Evolutionary conservation across 2,329 filamentous ascomycete genomes (phyloP), one percentile per base, ranked within the genome.

Genomic region (Hypoxylon sp.): DNA sequence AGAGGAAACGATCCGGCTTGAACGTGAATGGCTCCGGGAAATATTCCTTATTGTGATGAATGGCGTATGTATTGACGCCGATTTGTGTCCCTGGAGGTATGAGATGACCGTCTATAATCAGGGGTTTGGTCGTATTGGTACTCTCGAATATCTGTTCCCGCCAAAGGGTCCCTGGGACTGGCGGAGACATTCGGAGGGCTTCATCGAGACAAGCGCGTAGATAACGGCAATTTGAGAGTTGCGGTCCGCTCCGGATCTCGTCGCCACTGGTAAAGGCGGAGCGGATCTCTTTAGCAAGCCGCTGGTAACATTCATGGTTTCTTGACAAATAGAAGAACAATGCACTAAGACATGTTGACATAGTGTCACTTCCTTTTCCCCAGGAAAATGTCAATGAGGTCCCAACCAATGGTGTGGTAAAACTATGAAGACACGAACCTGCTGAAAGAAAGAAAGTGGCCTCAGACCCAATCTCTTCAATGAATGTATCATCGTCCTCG

Each of bases 1-100:
- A 16, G 50, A 41, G 32, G 30, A 39, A 54, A 25, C 37, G 51
- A 39, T 55, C 52, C 9, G 41, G 52, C 27, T 27, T 19, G 52
- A 55, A 55, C 14, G 25, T 2, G 11, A 55, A 45, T 2, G 41
- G 27, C 11, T 46, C 16, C 5, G 52, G 41, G 29, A 55, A 55
- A 27, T 30, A 55, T 6, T 45, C 39, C n/a, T 30, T 39, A 19
- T 32, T 55, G 29, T 55, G 52, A 2, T 34, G 27, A 6, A 55
- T 27, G 11, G 27, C 27, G 7, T 50, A 50, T 16, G 29, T 32
- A 16, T 32, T 50, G 47, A 50, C 29, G 16, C n/a, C 29, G 8
- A 50, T 3, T 5, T 32, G 16, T 5, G 47, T 34, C 3, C 47
- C 47, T 12, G 12, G 14, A 0, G 47, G 47, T 14, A 50, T 32